These are phyloP conservation scores for Tetracladium setigerum DNA, from an alignment of 495 filamentous ascomycete species.

Conservation along the genomic window DNA sequence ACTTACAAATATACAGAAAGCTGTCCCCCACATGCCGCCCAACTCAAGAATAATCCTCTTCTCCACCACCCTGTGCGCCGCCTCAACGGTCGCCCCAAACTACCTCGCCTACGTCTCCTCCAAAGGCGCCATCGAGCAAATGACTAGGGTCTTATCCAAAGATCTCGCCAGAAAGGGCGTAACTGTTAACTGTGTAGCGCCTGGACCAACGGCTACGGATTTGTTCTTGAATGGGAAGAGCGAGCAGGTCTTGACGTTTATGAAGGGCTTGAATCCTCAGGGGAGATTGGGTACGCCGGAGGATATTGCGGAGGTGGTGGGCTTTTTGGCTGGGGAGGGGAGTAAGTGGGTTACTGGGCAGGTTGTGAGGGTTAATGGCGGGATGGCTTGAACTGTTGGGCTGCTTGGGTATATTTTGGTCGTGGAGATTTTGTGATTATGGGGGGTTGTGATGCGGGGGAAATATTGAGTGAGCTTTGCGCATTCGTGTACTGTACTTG, in stretches of 20 bases:
- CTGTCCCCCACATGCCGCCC: constrained; percentile 49
- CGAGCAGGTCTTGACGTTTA: constrained; percentile 46
- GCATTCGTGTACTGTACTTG: no score
- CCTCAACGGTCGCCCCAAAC: constrained; percentile 40
- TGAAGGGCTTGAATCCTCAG: constrained; percentile 46
- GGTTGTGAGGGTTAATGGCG: constrained; percentile 54
- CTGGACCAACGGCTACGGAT: constrained; percentile 61
- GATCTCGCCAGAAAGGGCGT: constrained; percentile 55
- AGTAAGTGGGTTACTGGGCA: constrained; percentile 62
- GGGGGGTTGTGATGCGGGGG: no score
- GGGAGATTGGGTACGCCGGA: constrained; percentile 49
- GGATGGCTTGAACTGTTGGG: constrained; percentile 20
- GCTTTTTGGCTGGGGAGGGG: constrained; percentile 42
- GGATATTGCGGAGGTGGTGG: constrained; percentile 52
- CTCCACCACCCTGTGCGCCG: constrained; percentile 42
- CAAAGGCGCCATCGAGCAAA: constrained; percentile 67
- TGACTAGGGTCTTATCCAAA: constrained; percentile 55
- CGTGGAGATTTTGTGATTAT: neutral
- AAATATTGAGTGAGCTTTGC: no score
- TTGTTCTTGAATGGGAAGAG: constrained; percentile 56
- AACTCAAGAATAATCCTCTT: constrained; percentile 55
- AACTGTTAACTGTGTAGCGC: constrained; percentile 56
- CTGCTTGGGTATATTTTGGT: neutral
- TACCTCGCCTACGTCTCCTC: constrained; percentile 56
- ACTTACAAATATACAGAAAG: constrained; percentile 33